A percentile compares a stretch with the other conserved stretches of the same genome.
phyloP scores from a whole-genome alignment of 2,329 filamentous ascomycete species.

The Fusarium buxicola region DNA sequence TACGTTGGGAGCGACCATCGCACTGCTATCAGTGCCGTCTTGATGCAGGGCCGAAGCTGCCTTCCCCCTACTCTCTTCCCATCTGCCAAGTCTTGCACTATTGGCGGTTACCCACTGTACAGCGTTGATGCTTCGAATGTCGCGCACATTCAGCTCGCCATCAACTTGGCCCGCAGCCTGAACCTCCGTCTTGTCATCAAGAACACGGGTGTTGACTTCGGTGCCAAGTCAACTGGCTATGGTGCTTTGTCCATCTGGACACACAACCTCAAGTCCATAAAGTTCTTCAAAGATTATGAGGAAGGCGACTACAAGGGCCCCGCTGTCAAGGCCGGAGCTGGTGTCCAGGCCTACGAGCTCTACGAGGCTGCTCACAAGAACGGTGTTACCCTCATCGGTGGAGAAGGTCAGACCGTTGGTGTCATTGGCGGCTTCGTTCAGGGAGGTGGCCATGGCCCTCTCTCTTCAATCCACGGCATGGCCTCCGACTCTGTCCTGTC shows the following conservation, averaged over 20 bases:
- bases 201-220: constrained; percentile 64
- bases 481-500: constrained; percentile 68
- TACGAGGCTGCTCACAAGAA: constrained; percentile 58
- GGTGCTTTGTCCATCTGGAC: constrained; percentile 55
- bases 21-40: constrained; percentile 54
- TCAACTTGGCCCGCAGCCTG: constrained; percentile 58
- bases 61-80: constrained; percentile 45
- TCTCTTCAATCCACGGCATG: constrained; percentile 65
- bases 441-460: constrained; percentile 67
- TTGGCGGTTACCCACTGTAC: constrained; percentile 57
- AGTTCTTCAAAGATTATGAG: constrained; percentile 55
- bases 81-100: constrained; percentile 48
- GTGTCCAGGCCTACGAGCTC: constrained; percentile 62
- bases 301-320: constrained; percentile 59
- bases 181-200: constrained; percentile 62
- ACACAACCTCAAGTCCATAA: constrained; percentile 55
- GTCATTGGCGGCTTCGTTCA: constrained; percentile 70
- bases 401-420: constrained; percentile 66
- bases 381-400: constrained; percentile 63
- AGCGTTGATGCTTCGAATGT: constrained; percentile 56
- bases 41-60: constrained; percentile 54
- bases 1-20: constrained; percentile 48
- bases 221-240: constrained; percentile 68
- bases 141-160: constrained; percentile 57
- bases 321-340: constrained; percentile 65